Percentiles rank a stretch among this genome's conserved stretches.
phyloP scores from a whole-genome alignment of 768 basidiomycete genomes.

The Ramaria sp. region DNA sequence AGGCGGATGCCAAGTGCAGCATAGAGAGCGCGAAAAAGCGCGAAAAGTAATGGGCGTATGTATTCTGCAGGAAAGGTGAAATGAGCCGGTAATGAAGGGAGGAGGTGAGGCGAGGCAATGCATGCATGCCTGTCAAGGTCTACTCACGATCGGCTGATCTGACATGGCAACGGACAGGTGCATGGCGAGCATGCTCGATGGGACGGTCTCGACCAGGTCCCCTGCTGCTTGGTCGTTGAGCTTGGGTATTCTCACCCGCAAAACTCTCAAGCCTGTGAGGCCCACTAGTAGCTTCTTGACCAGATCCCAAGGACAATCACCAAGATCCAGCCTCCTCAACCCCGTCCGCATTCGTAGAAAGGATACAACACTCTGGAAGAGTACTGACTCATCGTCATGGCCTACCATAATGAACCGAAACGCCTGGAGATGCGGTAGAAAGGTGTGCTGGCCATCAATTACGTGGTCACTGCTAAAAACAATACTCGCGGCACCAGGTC shows the following conservation, averaged over 20 bases:
- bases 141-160: conserved; percentile 38
- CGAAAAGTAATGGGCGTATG: conserved; percentile 38
- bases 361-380: conserved; percentile 45
- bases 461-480: conserved; percentile 54
- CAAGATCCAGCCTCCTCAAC: conserved; percentile 48
- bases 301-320: conserved; percentile 56
- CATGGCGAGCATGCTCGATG: conserved; percentile 39
- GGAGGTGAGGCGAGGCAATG: too few relatives aligned
- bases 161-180: conserved; percentile 40
- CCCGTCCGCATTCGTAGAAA: conserved; percentile 39
- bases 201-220: conserved; percentile 26
- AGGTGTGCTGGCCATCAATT: conserved; percentile 44
- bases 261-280: conserved; percentile 38
- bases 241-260: conserved; percentile 47
- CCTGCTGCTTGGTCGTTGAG: conserved; percentile 28
- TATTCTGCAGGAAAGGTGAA: conserved; percentile 27
- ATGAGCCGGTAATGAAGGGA: too few relatives aligned
- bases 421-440: conserved; percentile 49
- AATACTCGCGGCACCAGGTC: conserved; percentile 43
- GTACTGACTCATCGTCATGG: conserved; percentile 40
- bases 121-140: not conserved
- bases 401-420: conserved; percentile 57
- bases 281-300: conserved; percentile 39
- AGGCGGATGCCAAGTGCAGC: conserved; percentile 43
- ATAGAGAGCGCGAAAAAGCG: conserved; percentile 42